Base-by-base conservation (phyloP, 352 stramenopile genomes). In the Phytophthora meadii region DNA sequence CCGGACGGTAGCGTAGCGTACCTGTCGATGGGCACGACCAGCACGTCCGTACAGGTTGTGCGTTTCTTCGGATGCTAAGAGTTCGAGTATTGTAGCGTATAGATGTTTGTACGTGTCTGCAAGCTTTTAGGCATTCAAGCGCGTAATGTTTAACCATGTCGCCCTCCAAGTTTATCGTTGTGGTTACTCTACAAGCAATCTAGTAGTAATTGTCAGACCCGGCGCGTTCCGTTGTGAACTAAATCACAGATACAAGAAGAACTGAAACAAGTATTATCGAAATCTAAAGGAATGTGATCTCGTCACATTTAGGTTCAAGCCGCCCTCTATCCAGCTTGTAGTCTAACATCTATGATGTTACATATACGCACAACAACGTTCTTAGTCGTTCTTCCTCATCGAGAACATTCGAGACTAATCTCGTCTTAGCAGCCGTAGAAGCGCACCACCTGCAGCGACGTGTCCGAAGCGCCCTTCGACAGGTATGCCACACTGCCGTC, bases 401-500 rank as follows among this genome's bases (percentile, higher is more conserved):
- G 5, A 24, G 17, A 46, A 46, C 4, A 5, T 19, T 22, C 36
- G 36, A 42, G 36, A 42, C 19, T 2, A 12, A 42, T 42, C 36
- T 42, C 37, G 37, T 36, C 30, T 36, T 36, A 36, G 30, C 30
- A 36, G 3, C 30, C 30, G 30, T 36, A 36, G 30, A 88, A 73
- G 49, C 76, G 79, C 17, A 88, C 63, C n/a, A 88, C 52, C 66
- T 84, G 68, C 63, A 88, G 40, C 52, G 68, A 77, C 0, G 71
- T 79, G 53, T 53, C 70, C 12, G 66, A 63, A 34, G 63, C 47
- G 51, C 74, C 73, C 68, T 78, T 84, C 24, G 76, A 82, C 32
- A 87, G 25, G 68, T 87, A 85, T 6, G 73, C 80, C 9, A 87
- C 77, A 3, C 63, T 79, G 37, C 80, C 77, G 45, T 89, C 77